phyloP scores from a whole-genome alignment of 345 rosid species.

The Mallotus nudiflorus region DNA sequence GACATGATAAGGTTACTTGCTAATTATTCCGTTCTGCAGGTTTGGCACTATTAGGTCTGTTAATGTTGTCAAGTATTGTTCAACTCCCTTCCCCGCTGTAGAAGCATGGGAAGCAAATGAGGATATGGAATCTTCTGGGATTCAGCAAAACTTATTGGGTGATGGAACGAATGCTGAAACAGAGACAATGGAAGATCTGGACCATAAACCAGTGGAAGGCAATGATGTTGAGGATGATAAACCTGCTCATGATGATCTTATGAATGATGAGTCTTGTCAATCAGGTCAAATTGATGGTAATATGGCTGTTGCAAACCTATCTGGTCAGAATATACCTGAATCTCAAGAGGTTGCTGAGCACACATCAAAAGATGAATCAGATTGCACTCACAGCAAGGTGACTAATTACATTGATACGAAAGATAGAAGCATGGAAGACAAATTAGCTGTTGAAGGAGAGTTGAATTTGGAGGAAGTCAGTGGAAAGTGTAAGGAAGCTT shows the following conservation, averaged over 20 bases:
- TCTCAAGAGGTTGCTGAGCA: slow-evolving; percentile 21
- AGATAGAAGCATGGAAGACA: slow-evolving; percentile 15
- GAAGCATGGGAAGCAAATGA: slow-evolving; percentile 28
- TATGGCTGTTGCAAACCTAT: slow-evolving; percentile 23
- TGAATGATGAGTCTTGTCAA: slow-evolving; percentile 35
- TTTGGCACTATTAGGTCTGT: slow-evolving; percentile 81
- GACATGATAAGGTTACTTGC: slow-evolving; percentile 8
- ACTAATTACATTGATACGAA: slow-evolving; percentile 12
- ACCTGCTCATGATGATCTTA: slow-evolving; percentile 21
- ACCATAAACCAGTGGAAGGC: slow-evolving; percentile 19
- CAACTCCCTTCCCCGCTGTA: slow-evolving; percentile 16
- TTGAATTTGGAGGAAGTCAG: slow-evolving; percentile 23
- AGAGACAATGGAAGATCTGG: slow-evolving; percentile 18
- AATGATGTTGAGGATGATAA: slow-evolving; percentile 20
- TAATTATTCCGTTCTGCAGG: slow-evolving; percentile 50
- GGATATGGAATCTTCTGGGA: slow-evolving; percentile 22
- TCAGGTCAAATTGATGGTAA: slow-evolving; percentile 22
- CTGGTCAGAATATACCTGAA: slow-evolving; percentile 10
- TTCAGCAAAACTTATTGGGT: slow-evolving; percentile 9
- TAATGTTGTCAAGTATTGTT: slow-evolving; percentile 51
- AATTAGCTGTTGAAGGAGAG: slow-evolving; percentile 23
- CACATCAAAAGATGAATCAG: slow-evolving; percentile 27
- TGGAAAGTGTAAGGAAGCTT: slow-evolving; percentile 23
- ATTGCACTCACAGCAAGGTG: slow-evolving; percentile 18
- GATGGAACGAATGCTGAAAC: slow-evolving; percentile 29